These are phyloP conservation scores for Geoglossum cookeanum DNA, from an alignment of 2,329 filamentous ascomycete species.

Conservation along the genomic window DNA sequence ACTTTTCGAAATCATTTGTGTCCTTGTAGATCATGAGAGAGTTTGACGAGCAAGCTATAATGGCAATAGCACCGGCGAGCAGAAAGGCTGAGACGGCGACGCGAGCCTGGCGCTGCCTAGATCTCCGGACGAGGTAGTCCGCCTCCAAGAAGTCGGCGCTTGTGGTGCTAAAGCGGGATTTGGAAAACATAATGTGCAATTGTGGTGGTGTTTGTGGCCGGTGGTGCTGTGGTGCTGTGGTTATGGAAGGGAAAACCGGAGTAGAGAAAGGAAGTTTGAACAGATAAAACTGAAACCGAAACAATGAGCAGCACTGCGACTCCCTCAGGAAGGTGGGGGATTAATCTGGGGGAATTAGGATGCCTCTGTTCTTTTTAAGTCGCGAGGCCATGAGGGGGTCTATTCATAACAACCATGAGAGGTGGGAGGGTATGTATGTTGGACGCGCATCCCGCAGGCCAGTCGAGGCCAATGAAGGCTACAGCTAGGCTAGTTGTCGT, in stretches of 20 bases:
- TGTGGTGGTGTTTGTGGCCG: background rate
- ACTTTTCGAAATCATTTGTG: background rate
- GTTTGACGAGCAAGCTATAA: background rate
- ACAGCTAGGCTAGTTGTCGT: no score
- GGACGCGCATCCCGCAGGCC: background rate
- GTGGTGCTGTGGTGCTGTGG: background rate
- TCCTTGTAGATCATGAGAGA: background rate
- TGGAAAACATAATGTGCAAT: background rate
- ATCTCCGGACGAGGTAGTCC: background rate
- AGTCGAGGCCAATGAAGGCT: background rate
- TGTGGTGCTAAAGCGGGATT: background rate
- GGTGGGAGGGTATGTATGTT: no score
- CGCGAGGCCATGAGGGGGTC: background rate
- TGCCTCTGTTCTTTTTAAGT: background rate
- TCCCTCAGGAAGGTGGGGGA: background rate
- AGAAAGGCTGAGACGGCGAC: background rate
- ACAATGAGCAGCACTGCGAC: background rate
- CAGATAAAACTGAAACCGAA: background rate
- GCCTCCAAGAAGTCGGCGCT: background rate
- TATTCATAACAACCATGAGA: background rate
- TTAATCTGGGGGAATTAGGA: background rate
- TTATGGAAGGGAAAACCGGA: background rate
- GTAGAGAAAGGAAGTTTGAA: background rate
- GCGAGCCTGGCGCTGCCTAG: background rate
- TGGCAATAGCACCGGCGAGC: background rate